Conservation (phyloP, 2,329 filamentous ascomycete species). For the Colletotrichum sp. region DNA sequence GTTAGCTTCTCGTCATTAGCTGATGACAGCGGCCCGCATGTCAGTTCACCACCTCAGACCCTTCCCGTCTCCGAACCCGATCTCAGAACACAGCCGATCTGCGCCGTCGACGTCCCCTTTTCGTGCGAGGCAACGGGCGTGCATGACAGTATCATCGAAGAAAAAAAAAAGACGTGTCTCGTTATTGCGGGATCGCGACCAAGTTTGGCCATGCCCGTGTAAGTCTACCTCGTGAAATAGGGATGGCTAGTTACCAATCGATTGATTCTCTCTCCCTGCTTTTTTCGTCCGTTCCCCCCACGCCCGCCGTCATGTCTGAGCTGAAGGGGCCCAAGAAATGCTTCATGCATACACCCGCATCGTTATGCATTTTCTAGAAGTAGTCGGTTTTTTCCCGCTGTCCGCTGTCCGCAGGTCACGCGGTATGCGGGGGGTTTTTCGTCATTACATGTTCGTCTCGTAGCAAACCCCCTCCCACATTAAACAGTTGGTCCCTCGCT, state of each 20-base stretch:
- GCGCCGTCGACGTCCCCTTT: background rate
- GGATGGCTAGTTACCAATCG: background rate
- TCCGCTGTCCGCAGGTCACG: background rate
- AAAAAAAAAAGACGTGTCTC: constrained; percentile 1
- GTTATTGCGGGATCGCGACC: background rate
- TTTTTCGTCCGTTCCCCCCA: constrained; percentile 10
- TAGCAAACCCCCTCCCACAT: background rate
- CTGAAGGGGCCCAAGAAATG: constrained; percentile 12
- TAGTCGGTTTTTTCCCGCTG: background rate
- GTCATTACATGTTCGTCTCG: constrained; percentile 8
- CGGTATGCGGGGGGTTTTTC: background rate
- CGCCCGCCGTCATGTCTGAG: constrained; percentile 11
- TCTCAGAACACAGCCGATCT: background rate
- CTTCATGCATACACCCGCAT: constrained; percentile 8
- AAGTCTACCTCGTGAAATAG: constrained; percentile 1
- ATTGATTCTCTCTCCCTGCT: background rate
- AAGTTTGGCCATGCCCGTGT: background rate
- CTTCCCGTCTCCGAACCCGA: background rate
- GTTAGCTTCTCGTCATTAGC: background rate
- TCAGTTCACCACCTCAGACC: background rate
- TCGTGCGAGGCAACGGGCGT: background rate
- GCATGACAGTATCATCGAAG: background rate
- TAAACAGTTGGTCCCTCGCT: background rate
- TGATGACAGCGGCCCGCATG: constrained; percentile 5
- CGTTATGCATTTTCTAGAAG: constrained; percentile 11